A percentile compares a stretch with the other conserved stretches of the same genome.
These are phyloP conservation scores for Chlorella sorokiniana DNA, from an alignment of 139 green algal genomes.

Conservation along the genomic window DNA sequence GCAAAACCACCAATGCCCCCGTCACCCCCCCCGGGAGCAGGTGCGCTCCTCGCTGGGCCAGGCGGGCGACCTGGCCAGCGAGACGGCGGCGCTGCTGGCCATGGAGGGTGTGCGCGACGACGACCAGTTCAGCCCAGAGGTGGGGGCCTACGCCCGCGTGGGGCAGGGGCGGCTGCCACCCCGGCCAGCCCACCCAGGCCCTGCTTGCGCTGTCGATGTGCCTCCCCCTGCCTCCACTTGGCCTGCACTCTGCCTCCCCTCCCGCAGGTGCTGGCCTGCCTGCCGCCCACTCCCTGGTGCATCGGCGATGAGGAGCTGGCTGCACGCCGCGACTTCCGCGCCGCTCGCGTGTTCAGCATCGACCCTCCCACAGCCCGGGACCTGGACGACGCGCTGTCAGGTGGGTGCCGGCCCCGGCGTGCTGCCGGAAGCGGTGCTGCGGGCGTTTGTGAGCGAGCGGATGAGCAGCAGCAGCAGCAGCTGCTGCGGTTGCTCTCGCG, in stretches of 20 bases:
- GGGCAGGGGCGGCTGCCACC: neutral
- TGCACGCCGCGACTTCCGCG: conserved; percentile 76
- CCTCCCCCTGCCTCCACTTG: neutral
- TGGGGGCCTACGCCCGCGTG: neutral
- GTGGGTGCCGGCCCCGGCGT: too few species aligned
- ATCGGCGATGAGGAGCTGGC: conserved; percentile 68
- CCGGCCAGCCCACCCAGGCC: neutral
- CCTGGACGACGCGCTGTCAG: conserved; percentile 86
- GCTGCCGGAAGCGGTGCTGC: too few species aligned
- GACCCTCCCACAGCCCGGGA: conserved; percentile 84
- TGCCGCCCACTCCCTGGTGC: conserved; percentile 82
- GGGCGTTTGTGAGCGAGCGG: too few species aligned
- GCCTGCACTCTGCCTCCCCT: neutral
- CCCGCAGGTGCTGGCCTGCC: conserved; percentile 75
- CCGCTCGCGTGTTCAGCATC: conserved; percentile 76
- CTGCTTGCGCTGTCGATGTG: neutral
- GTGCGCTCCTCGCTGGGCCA: conserved; percentile 63
- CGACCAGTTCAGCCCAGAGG: conserved; percentile 49
- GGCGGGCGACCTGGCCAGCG: conserved; percentile 47
- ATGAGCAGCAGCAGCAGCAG: too few species aligned
- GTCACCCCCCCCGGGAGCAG: neutral
- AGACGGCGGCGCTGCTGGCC: conserved; percentile 40
- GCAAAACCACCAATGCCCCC: neutral
- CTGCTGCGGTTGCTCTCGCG: too few species aligned
- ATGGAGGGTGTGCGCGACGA: conserved; percentile 38